A percentile compares a stretch with the other conserved stretches of the same genome.
phyloP scores from a whole-genome alignment of 192 early-diverging fungal genomes.

The Lobulomyces angularis region DNA sequence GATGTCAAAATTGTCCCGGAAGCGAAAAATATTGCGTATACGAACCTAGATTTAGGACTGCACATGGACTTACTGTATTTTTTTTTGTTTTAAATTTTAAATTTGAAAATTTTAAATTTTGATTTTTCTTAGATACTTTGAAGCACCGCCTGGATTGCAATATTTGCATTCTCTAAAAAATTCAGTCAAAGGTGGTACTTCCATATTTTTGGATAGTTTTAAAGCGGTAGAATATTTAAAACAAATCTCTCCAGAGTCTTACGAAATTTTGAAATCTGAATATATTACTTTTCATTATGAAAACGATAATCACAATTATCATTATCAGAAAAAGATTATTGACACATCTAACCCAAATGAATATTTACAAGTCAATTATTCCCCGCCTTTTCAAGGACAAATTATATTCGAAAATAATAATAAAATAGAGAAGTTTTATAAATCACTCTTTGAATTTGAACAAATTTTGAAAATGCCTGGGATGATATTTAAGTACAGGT shows the following conservation, averaged over 20 bases:
- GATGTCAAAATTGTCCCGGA: constrained; percentile 64
- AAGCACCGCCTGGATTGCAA: constrained; percentile 68
- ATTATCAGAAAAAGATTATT: constrained; percentile 58
- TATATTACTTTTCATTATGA: constrained; percentile 72
- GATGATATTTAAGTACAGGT: constrained; percentile 40
- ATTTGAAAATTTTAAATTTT: not conserved
- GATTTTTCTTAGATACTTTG: constrained; percentile 48
- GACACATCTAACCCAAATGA: constrained; percentile 33
- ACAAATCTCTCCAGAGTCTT: constrained; percentile 40
- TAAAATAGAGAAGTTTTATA: constrained; percentile 43
- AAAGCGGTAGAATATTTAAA: constrained; percentile 52
- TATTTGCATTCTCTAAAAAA: constrained; percentile 67
- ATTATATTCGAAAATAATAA: constrained; percentile 31
- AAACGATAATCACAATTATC: constrained; percentile 63
- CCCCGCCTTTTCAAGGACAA: constrained; percentile 77
- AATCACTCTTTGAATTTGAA: constrained; percentile 49
- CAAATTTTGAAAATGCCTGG: constrained; percentile 40
- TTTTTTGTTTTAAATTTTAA: not conserved
- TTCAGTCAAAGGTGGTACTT: constrained; percentile 59
- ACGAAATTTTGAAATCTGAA: constrained; percentile 33
- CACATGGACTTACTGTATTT: constrained; percentile 81
- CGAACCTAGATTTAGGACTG: constrained; percentile 59
- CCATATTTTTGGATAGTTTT: constrained; percentile 65
- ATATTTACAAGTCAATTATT: constrained; percentile 48
- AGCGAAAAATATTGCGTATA: constrained; percentile 79